phyloP scores from a whole-genome alignment of 306 rosid species.

The Gastrolobium bilobum region DNA sequence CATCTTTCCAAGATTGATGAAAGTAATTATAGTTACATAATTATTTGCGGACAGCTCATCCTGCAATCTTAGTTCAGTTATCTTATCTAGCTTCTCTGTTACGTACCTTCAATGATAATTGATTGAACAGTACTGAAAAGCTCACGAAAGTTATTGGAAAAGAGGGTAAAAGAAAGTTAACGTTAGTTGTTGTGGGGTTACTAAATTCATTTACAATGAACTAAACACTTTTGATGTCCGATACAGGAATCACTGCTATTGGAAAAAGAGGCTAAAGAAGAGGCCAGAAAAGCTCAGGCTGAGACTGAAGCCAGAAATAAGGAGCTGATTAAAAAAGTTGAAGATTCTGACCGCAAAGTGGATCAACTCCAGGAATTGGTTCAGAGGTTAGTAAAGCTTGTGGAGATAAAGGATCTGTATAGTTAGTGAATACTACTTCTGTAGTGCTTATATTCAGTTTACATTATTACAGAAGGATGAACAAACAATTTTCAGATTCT shows the following conservation, averaged over 20 bases:
- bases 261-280: slow-evolving; percentile 80
- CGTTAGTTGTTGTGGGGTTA: slow-evolving; percentile 4
- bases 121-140: neutral
- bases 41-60: slow-evolving; percentile 21
- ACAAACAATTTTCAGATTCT: slow-evolving; percentile 18
- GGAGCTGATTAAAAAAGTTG: slow-evolving; percentile 80
- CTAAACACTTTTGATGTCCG: slow-evolving; percentile 43
- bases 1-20: slow-evolving; percentile 33
- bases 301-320: slow-evolving; percentile 77
- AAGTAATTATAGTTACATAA: slow-evolving; percentile 1
- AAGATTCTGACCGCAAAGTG: slow-evolving; percentile 76
- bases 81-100: neutral
- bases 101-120: slow-evolving; percentile 16
- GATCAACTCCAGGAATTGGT: slow-evolving; percentile 95
- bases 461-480: slow-evolving; percentile 10
- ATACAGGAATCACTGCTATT: slow-evolving; percentile 72
- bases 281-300: slow-evolving; percentile 67
- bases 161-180: neutral
- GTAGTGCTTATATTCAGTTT: slow-evolving; percentile 4
- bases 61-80: slow-evolving; percentile 13
- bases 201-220: neutral
- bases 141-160: too few species aligned
- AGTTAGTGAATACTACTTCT: slow-evolving; percentile 27
- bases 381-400: slow-evolving; percentile 82
- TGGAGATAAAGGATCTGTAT: slow-evolving; percentile 2